Conservation (phyloP, 225 moss, liverwort and hornwort species). For the Antitrichia curtipendula region DNA sequence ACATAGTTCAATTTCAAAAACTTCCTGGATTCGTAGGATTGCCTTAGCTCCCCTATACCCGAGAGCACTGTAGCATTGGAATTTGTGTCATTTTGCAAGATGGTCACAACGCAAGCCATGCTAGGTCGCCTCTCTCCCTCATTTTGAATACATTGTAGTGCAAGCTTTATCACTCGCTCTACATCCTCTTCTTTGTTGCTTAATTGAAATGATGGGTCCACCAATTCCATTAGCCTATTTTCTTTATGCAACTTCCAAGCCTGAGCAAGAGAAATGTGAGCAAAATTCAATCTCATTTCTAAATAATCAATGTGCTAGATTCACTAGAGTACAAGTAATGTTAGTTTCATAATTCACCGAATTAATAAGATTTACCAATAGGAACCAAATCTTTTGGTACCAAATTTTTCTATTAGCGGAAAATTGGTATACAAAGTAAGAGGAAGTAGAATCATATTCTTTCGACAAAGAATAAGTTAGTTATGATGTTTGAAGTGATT, state of each 20-base stretch:
- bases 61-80: background rate
- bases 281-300: background rate
- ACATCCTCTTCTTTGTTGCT: background rate
- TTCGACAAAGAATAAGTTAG: background rate
- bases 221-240: background rate
- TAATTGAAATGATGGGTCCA: background rate
- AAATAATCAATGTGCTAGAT: too few relatives aligned
- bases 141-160: background rate
- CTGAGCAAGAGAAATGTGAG: background rate
- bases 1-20: accelerated
- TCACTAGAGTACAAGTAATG: accelerated
- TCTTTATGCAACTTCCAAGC: background rate
- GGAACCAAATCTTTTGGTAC: background rate
- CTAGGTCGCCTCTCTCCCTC: background rate
- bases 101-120: background rate
- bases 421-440: background rate
- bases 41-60: background rate
- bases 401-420: accelerated
- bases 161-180: background rate
- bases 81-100: background rate
- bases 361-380: background rate
- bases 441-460: background rate
- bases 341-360: background rate
- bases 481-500: background rate
- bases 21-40: background rate